Conservation (phyloP, 208 protist species). For the Crithidia bombi region DNA sequence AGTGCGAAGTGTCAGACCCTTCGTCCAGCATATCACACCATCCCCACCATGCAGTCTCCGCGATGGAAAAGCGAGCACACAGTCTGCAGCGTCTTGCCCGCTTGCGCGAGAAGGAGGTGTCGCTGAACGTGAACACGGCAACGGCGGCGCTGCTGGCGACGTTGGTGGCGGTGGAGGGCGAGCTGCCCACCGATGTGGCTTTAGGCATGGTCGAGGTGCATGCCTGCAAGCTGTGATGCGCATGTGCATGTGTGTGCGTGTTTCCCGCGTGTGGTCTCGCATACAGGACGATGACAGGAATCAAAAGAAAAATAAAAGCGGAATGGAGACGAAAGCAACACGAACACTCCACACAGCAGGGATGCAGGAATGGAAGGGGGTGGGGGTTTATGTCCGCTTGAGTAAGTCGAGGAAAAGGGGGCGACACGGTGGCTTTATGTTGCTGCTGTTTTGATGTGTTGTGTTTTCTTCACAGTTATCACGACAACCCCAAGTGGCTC, state of each 20-base stretch:
- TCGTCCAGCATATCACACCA: background rate
- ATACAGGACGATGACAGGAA: no score
- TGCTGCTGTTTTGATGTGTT: no score
- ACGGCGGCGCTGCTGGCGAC: slow-evolving; percentile 63
- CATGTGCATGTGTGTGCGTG: background rate
- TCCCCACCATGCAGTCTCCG: background rate
- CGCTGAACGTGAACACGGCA: slow-evolving; percentile 84
- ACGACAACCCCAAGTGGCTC: no score
- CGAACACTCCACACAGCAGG: no score
- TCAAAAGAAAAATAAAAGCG: no score
- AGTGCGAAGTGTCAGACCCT: background rate
- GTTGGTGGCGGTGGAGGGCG: slow-evolving; percentile 33
- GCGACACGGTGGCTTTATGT: no score
- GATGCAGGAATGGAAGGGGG: no score
- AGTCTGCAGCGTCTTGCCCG: slow-evolving; percentile 28
- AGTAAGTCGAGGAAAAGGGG: no score
- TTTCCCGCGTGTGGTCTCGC: background rate
- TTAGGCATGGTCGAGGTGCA: slow-evolving; percentile 17
- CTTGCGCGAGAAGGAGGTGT: slow-evolving; percentile 58
- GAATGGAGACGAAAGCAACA: no score
- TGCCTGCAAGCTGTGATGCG: background rate
- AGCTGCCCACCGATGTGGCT: background rate
- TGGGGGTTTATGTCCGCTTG: no score
- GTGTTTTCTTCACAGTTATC: no score
- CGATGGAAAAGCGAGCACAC: slow-evolving; percentile 13